Base-by-base conservation (phyloP, 2,329 filamentous ascomycete species). In the Epichloe gansuensis region DNA sequence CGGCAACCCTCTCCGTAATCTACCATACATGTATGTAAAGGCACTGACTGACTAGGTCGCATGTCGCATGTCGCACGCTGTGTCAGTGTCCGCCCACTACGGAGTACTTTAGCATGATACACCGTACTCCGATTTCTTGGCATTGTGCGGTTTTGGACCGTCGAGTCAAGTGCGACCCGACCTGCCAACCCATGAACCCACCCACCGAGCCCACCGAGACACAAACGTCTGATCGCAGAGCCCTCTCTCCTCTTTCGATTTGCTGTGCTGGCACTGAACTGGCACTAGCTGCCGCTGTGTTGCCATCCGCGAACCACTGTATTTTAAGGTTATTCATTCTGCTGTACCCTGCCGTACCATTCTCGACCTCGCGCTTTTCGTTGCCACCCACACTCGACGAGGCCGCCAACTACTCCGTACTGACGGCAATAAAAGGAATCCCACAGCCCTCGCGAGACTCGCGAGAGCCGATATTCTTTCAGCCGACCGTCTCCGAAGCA, bases 251-350 rank as follows among this genome's bases (percentile, higher is more conserved):
- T 21, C 28, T 5, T 44, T 28, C 17, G 5, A 35, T 25, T 43
- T 35, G 39, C 13, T 7, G 38, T 41, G 28, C 48, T 34, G 15
- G 23, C 17, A 21, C 17, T 21, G 17, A 21, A 21, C 17, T 21
- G 17, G 17, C 17, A 21, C 17, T 21, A 21, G 17, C 21, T 23
- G 13, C 35, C 46, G 45, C 35, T 39, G 38, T 28, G 48, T 55
- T 49, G 41, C 45, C 37, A 17, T 25, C 45, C 31, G 38, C 31
- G 38, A 37, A 46, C 35, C 46, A 48, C 50, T 38, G 39, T 21
- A 25, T 50, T 55, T 56, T 56, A 55, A 57, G 55, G 51, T 57
- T 57, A 54, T 51, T 57, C 54, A 54, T 46, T 55, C 48, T 25
- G 42, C 43, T 49, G 37, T 21, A 21, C 17, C 15, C 48, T 25